phyloP scores from a whole-genome alignment of 2,329 filamentous ascomycete species.

The Botryotinia globosa region DNA sequence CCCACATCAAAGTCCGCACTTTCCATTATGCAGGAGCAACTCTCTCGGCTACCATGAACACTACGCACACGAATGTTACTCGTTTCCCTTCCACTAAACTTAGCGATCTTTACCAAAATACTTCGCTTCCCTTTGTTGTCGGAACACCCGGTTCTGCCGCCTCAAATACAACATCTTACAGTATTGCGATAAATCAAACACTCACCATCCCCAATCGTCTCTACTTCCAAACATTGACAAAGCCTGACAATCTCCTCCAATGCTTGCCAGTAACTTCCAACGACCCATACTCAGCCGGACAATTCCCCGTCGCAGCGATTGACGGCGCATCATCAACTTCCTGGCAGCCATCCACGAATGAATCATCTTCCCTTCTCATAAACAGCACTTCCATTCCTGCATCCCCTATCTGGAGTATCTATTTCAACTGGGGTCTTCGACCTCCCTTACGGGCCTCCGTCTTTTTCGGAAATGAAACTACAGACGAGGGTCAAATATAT shows the following conservation, averaged over 20 bases:
- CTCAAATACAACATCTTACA: slow-evolving; percentile 45
- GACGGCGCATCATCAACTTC: slow-evolving; percentile 65
- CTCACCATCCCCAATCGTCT: slow-evolving; percentile 58
- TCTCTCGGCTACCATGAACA: slow-evolving; percentile 58
- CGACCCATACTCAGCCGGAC: slow-evolving; percentile 55
- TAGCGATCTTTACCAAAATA: slow-evolving; percentile 55
- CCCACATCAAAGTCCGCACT: slow-evolving; percentile 57
- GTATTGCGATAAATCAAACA: slow-evolving; percentile 48
- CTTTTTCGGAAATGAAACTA: slow-evolving; percentile 47
- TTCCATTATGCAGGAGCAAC: slow-evolving; percentile 67
- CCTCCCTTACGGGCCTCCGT: slow-evolving; percentile 55
- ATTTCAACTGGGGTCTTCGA: slow-evolving; percentile 58
- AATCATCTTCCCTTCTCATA: slow-evolving; percentile 54
- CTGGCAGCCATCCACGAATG: slow-evolving; percentile 61
- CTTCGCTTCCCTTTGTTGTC: slow-evolving; percentile 57
- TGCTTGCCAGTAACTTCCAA: slow-evolving; percentile 54
- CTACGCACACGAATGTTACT: slow-evolving; percentile 61
- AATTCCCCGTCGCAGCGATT: slow-evolving; percentile 65
- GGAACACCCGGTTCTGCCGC: slow-evolving; percentile 43
- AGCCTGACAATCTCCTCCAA: slow-evolving; percentile 61
- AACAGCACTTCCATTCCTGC: slow-evolving; percentile 43
- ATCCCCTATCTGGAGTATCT: slow-evolving; percentile 47
- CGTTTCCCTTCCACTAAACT: slow-evolving; percentile 49
- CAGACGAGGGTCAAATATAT: slow-evolving; percentile 21
- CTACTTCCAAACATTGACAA: slow-evolving; percentile 52